Conservation (phyloP, 345 rosid genomes). For the Carallia pectinifolia region DNA sequence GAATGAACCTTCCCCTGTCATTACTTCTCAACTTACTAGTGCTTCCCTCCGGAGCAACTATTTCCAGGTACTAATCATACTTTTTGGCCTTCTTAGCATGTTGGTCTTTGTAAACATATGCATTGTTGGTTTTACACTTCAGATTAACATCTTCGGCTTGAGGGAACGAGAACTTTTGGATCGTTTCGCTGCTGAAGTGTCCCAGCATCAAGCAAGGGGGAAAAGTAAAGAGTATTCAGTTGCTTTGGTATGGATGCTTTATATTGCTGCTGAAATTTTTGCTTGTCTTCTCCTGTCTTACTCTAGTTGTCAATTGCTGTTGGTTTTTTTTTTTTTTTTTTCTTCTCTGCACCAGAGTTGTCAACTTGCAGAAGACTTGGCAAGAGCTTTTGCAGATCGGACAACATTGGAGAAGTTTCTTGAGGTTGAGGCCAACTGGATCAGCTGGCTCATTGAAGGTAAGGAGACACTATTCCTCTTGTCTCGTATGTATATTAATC, state of each 20-base stretch:
- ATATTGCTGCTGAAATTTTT: slow-evolving; percentile 2
- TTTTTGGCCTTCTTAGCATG: neutral
- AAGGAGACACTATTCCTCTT: slow-evolving; percentile 7
- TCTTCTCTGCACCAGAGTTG: slow-evolving; percentile 46
- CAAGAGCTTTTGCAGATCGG: slow-evolving; percentile 85
- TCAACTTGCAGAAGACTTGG: slow-evolving; percentile 85
- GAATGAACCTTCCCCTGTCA: slow-evolving; percentile 58
- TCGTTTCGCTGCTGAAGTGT: slow-evolving; percentile 61
- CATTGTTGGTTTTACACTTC: slow-evolving; percentile 19
- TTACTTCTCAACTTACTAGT: slow-evolving; percentile 69
- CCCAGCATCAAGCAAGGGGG: slow-evolving; percentile 60
- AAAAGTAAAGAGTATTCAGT: slow-evolving; percentile 59
- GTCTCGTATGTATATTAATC: neutral
- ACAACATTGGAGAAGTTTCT: slow-evolving; percentile 56
- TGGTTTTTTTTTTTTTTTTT: neutral
- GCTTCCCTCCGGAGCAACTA: slow-evolving; percentile 61
- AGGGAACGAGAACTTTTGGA: slow-evolving; percentile 87
- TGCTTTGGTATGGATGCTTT: slow-evolving; percentile 44
- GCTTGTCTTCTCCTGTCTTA: neutral
- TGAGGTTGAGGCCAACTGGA: slow-evolving; percentile 50
- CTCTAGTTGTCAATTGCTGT: slow-evolving; percentile 11
- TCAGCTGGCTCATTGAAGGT: slow-evolving; percentile 66
- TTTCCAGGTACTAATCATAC: slow-evolving; percentile 57
- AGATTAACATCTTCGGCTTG: slow-evolving; percentile 63
- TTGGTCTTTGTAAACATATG: slow-evolving; percentile 3